Conservation (phyloP, 768 basidiomycete species). For the Trametes sanguinea region DNA sequence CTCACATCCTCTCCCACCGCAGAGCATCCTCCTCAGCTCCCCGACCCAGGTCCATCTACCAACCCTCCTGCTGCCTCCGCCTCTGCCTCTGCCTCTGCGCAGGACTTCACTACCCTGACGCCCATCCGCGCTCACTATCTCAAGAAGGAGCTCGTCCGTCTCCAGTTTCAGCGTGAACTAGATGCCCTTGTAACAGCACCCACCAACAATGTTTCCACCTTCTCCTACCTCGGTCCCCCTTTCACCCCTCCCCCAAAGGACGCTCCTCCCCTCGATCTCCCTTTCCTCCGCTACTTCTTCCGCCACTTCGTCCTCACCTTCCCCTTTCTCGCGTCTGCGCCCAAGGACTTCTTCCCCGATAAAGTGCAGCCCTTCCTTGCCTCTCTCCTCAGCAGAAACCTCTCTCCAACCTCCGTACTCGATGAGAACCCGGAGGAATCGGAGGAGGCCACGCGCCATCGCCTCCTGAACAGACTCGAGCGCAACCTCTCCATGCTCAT, state of each 20-base stretch:
- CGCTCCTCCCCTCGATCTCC: slow-evolving; percentile 66
- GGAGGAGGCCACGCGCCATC: slow-evolving; percentile 62
- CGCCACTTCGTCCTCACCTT: slow-evolving; percentile 93
- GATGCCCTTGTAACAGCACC: slow-evolving; percentile 56
- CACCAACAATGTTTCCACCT: slow-evolving; percentile 55
- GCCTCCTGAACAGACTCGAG: slow-evolving; percentile 76
- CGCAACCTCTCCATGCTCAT: slow-evolving; percentile 84
- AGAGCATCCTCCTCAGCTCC: slow-evolving; percentile 6
- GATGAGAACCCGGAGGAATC: slow-evolving; percentile 56
- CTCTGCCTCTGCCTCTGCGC: neutral
- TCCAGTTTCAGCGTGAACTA: slow-evolving; percentile 84
- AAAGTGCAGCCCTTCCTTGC: slow-evolving; percentile 95
- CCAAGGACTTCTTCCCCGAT: slow-evolving; percentile 87
- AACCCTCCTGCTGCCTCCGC: neutral
- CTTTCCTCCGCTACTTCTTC: slow-evolving; percentile 88
- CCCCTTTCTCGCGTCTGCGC: slow-evolving; percentile 89
- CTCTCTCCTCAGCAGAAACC: slow-evolving; percentile 77
- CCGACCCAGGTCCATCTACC: neutral
- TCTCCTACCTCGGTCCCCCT: slow-evolving; percentile 88
- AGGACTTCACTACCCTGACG: slow-evolving; percentile 49
- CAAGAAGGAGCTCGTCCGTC: slow-evolving; percentile 90
- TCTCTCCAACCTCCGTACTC: slow-evolving; percentile 60
- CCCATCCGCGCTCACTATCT: slow-evolving; percentile 96
- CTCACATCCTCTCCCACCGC: slow-evolving; percentile 11
- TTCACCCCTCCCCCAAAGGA: slow-evolving; percentile 72